Evolutionary conservation across 805 yeast genomes (phyloP), one percentile per base, ranked within the genome.

Genomic region (Yarrowia deformans): DNA sequence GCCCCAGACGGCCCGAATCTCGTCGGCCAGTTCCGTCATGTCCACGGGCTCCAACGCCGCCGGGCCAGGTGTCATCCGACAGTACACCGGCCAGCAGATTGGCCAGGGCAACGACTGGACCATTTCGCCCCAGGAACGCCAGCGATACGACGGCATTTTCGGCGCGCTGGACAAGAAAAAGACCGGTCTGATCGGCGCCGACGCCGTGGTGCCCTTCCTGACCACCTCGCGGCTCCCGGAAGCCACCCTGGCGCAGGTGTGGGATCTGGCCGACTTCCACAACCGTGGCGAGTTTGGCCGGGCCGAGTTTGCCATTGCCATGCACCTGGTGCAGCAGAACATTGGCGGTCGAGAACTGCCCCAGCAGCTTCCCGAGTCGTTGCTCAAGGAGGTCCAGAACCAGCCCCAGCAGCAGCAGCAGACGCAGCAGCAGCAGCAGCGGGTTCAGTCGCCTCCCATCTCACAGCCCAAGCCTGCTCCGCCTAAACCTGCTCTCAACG

Each of bases 251-350:
- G 99, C 98, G 1, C 80, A 87, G 35, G 88, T 94, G 52, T 95
- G 99, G 99, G 99, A 95, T 79, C 83, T 95, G 73, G 87, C 98
- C 10, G 98, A 95, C 77, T 84, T 92, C 71, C 90, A 91, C 73
- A 92, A 92, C 78, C 87, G 90, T 54, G 98, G 97, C 34, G 84
- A 84, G 50, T 92, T 95, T 75, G 84, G 91, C 61, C 87, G 85
- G 74, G 83, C 86, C 72, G 99, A 95, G 77, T 95, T 95, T 78
- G 88, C 96, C 2, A 89, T 95, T 75, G 98, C 98, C 18, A 89
- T 95, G 91, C 94, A 89, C 76, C 84, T 95, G 72, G 95, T 95
- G 9, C 96, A 93, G 79, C 90, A 89, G 78, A 89, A 86, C 74
- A 82, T 93, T 70, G 84, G 90, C 1, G 98, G 98, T 19, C 82